Conservation (phyloP, 1,284 basidiomycete genomes). For the Afroboletus lepidellus region DNA sequence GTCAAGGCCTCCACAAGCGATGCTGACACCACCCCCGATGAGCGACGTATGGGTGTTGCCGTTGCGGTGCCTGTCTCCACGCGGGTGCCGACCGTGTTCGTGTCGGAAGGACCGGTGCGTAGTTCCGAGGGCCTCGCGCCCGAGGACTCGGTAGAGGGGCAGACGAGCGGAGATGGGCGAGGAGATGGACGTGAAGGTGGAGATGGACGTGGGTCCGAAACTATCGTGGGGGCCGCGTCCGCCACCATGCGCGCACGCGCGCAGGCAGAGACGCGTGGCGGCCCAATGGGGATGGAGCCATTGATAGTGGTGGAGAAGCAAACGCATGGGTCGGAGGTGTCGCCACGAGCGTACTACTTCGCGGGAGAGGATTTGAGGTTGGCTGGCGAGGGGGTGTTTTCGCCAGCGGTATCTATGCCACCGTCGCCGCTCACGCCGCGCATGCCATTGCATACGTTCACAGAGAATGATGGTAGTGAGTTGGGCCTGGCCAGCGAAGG, state of each 20-base stretch:
- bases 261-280: background rate
- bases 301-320: background rate
- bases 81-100: background rate
- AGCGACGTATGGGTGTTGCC: background rate
- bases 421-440: slow-evolving; percentile 49
- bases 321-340: background rate
- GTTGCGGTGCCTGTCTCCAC: background rate
- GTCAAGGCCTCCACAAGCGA: slow-evolving; percentile 69
- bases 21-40: slow-evolving; percentile 20
- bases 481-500: slow-evolving; percentile 7
- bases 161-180: background rate
- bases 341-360: slow-evolving; percentile 49
- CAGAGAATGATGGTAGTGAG: slow-evolving; percentile 4
- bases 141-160: slow-evolving; percentile 10
- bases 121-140: slow-evolving; percentile 20
- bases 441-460: slow-evolving; percentile 4
- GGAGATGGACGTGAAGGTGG: background rate
- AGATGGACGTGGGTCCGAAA: background rate
- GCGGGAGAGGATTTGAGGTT: slow-evolving; percentile 55
- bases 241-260: background rate
- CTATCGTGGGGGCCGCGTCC: background rate
- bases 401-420: slow-evolving; percentile 63
- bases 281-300: background rate
- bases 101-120: slow-evolving; percentile 1
- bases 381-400: slow-evolving; percentile 69